phyloP scores from a whole-genome alignment of 2,329 filamentous ascomycete species.

The Paracorniculantispora psalliotae region DNA sequence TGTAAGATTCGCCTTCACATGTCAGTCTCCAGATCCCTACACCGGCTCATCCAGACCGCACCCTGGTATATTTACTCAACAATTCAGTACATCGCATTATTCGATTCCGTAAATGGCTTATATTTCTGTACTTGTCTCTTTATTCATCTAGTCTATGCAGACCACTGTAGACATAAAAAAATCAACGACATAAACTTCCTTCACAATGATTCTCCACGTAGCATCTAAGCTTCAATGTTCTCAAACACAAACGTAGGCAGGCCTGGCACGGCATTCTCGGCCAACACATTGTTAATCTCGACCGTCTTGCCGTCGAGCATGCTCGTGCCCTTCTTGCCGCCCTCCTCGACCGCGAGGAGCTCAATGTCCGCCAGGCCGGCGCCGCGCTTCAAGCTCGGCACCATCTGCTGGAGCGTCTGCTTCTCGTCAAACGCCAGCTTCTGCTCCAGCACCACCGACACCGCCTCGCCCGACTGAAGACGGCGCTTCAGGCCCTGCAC shows the following conservation, averaged over 20 bases:
- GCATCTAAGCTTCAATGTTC: conserved; percentile 55
- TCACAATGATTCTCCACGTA: background rate
- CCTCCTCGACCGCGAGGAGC: conserved; percentile 66
- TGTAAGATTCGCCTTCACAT: background rate
- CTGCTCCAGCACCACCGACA: conserved; percentile 68
- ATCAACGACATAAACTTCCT: background rate
- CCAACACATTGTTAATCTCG: conserved; percentile 51
- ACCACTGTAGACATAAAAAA: background rate
- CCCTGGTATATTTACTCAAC: no score
- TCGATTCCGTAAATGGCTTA: no score
- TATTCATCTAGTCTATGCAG: background rate
- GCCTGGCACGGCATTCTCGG: conserved; percentile 75
- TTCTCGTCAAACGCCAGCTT: conserved; percentile 86
- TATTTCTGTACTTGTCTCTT: background rate
- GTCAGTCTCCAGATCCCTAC: background rate
- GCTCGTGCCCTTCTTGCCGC: conserved; percentile 58
- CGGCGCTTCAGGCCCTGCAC: conserved; percentile 82
- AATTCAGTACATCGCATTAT: no score
- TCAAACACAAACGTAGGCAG: conserved; percentile 79
- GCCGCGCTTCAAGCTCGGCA: conserved; percentile 71
- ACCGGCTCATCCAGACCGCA: background rate
- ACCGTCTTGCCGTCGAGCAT: conserved; percentile 51
- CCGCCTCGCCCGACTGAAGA: conserved; percentile 64
- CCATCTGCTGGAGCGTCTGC: conserved; percentile 69
- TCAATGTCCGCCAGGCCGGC: conserved; percentile 65